Conservation (phyloP, 805 yeast species). For the Saccharomycopsis capsularis region DNA sequence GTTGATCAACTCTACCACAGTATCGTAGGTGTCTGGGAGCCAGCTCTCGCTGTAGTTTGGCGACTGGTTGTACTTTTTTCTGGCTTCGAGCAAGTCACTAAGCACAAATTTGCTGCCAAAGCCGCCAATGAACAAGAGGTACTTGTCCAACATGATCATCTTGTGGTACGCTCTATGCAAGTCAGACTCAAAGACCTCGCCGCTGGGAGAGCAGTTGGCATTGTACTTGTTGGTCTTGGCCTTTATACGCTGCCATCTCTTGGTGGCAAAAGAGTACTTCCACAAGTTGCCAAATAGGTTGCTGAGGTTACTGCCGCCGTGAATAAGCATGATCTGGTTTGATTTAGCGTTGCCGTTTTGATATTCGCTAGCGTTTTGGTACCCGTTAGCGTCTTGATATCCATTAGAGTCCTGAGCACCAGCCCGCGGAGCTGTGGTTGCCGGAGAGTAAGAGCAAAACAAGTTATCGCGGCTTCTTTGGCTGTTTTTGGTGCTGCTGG, state of each 20-base stretch:
- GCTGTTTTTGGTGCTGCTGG: not conserved
- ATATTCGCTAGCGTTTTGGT: not conserved
- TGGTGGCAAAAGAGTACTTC: slow-evolving; percentile 12
- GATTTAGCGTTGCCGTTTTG: not conserved
- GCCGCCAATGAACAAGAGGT: slow-evolving; percentile 10
- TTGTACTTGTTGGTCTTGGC: slow-evolving; percentile 2
- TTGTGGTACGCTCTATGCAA: slow-evolving; percentile 11
- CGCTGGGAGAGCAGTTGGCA: slow-evolving; percentile 2
- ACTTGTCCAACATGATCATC: slow-evolving; percentile 12
- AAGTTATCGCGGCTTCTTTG: too few relatives aligned
- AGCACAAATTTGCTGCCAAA: not conserved
- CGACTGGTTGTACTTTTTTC: not conserved
- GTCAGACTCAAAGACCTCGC: slow-evolving; percentile 1
- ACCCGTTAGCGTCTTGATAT: not conserved
- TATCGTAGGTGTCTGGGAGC: slow-evolving; percentile 9
- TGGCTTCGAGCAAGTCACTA: slow-evolving; percentile 3
- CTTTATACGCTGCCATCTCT: slow-evolving; percentile 11
- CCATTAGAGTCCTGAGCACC: not conserved
- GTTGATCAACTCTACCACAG: not conserved
- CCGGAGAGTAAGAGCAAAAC: not conserved
- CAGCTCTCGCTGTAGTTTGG: slow-evolving; percentile 2
- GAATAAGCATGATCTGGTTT: slow-evolving; percentile 10
- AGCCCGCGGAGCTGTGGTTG: not conserved
- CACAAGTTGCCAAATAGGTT: slow-evolving; percentile 19
- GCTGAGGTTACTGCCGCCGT: slow-evolving; percentile 19